Base-by-base conservation (phyloP, 495 filamentous ascomycete species). In the Penicillium pancosmium region DNA sequence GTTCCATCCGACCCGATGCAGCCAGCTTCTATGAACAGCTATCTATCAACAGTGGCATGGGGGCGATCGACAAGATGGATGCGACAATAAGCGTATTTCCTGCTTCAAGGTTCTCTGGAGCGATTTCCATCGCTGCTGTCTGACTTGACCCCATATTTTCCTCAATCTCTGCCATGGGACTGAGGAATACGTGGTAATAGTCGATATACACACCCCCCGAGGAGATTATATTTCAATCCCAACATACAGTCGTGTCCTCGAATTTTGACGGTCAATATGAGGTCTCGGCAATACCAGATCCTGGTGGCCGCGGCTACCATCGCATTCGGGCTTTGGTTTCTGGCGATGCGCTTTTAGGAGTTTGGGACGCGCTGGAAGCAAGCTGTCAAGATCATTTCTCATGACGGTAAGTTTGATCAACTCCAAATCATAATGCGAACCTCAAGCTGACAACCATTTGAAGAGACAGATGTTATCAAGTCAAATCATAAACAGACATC, bases 201-300 rank as follows among this genome's bases (percentile, higher is more conserved):
- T 31, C 5, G 27, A 31, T 7, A 9, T 31, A 31, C 5, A 40
- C 36, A 40, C 36, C 4, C 7, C 35, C 35, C 3, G 15, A 4
- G 11, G 36, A 2, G 36, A 12, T 40, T 12, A n/a, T 4, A 3
- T 12, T n/a, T 15, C 36, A 3, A 16, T 4, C 16, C 6, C 15
- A n/a, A 8, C 16, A 16, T 8, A 44, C n/a, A n/a, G 16, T 18
- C 0, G 16, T n/a, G 15, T 12, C 15, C 16, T 44, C 9, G 16
- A 19, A 0, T 4, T 10, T 25, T 9, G 5, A 27, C 21, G 44
- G 38, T 46, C 38, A 49, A 33, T 36, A 56, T 54, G 38, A 55
- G 49, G 31, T 31, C 46, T 19, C 48, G 54, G 16, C n/a, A 46
- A 15, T 56, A 51, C 48, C 63, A 65, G 43, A 47, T 55, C 38